phyloP scores from a whole-genome alignment of 2,329 filamentous ascomycete genomes.

The Verruconis gallopava region DNA sequence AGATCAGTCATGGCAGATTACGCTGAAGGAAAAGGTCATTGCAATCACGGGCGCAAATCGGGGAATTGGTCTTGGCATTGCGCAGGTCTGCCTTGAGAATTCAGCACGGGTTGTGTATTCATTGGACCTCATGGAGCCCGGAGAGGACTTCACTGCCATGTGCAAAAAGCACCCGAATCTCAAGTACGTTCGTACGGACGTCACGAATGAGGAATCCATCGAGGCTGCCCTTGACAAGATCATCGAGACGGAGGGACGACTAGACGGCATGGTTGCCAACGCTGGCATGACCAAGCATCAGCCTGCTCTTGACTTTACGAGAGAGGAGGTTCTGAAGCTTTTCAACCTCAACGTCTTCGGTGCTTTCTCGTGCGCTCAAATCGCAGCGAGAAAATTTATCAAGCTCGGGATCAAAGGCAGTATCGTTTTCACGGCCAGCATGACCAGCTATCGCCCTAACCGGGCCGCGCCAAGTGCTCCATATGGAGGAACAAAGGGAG shows the following conservation, averaged over 20 bases:
- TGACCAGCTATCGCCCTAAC: constrained; percentile 12
- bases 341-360: constrained; percentile 17
- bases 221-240: constrained; percentile 30
- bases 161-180: constrained; percentile 43
- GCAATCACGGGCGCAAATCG: constrained; percentile 42
- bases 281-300: constrained; percentile 45
- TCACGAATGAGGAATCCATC: constrained; percentile 14
- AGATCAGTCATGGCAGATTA: constrained; percentile 34
- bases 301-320: constrained; percentile 19
- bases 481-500: constrained; percentile 7
- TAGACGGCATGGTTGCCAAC: constrained; percentile 52
- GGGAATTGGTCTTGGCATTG: constrained; percentile 55
- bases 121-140: constrained; percentile 43
- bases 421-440: constrained; percentile 9
- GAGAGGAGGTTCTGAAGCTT: constrained; percentile 18
- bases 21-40: constrained; percentile 40
- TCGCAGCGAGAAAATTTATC: constrained; percentile 11
- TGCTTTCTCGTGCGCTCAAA: constrained; percentile 9
- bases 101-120: constrained; percentile 50
- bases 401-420: constrained; percentile 11
- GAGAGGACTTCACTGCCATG: constrained; percentile 23
- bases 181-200: neutral
- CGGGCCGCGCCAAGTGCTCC: constrained; percentile 18
- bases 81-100: constrained; percentile 51
- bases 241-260: constrained; percentile 27